phyloP scores from a whole-genome alignment of 805 yeast species.

The Grigorovia yakushimaensis region DNA sequence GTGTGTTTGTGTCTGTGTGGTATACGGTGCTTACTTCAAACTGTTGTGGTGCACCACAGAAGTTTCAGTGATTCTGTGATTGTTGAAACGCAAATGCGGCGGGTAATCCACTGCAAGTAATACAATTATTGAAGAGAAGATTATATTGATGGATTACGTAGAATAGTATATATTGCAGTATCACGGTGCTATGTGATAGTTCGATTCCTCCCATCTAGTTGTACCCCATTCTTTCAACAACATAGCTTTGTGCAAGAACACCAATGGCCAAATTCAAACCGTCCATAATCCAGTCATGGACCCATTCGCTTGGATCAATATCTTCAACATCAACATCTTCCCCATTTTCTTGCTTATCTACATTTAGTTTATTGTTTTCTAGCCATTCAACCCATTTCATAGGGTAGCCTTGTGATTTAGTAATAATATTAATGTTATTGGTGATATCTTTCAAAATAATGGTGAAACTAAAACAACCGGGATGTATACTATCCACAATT shows the following conservation, averaged over 20 bases:
- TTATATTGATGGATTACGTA: no score
- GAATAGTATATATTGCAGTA: no score
- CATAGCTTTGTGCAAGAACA: constrained; percentile 81
- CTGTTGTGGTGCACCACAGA: no score
- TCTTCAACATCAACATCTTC: constrained; percentile 16
- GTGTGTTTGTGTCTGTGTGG: no score
- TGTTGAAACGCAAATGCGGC: no score
- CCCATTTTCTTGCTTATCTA: neutral
- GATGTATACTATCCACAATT: constrained; percentile 29
- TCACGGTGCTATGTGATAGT: no score
- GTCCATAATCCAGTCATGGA: constrained; percentile 65
- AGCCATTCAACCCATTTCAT: constrained; percentile 89
- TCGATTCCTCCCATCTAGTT: no score
- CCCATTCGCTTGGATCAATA: constrained; percentile 77
- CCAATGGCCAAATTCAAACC: constrained; percentile 77
- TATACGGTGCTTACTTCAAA: no score
- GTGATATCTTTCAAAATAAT: constrained; percentile 68
- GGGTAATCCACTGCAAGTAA: neutral
- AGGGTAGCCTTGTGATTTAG: constrained; percentile 87
- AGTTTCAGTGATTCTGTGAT: no score
- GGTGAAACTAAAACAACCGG: constrained; percentile 62
- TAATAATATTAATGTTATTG: constrained; percentile 62
- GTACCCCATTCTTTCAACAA: constrained; percentile 62
- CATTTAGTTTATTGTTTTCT: constrained; percentile 15
- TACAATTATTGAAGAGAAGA: no score